phyloP scores from a whole-genome alignment of 208 protist genomes.

The Angomonas ambiguus region DNA sequence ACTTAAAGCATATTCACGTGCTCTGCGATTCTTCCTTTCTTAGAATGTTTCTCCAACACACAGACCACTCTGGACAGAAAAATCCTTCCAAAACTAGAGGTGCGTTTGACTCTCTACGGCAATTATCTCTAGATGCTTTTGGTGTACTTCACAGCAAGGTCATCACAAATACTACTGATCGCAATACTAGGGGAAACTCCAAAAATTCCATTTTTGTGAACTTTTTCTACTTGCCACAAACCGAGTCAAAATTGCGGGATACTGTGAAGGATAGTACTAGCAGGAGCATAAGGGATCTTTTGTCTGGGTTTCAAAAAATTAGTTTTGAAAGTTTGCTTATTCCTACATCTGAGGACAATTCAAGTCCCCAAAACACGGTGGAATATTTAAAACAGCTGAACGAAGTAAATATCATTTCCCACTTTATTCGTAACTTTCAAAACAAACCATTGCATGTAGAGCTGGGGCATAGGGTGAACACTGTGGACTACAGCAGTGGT shows the following conservation, averaged over 20 bases:
- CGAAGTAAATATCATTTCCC: background rate
- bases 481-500: background rate
- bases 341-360: background rate
- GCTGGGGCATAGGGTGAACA: background rate
- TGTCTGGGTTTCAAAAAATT: background rate
- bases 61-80: slow-evolving; percentile 11
- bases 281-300: background rate
- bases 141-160: background rate
- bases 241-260: background rate
- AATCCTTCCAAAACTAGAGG: background rate
- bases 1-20: slow-evolving; percentile 33
- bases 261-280: background rate
- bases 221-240: slow-evolving; percentile 1
- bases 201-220: slow-evolving; percentile 10
- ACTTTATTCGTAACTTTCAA: slow-evolving; percentile 2
- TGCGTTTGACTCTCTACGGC: background rate
- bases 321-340: background rate
- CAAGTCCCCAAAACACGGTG: background rate
- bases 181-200: slow-evolving; percentile 6
- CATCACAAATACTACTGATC: slow-evolving; percentile 16
- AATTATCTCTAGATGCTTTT: background rate
- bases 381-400: background rate
- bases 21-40: slow-evolving; percentile 80
- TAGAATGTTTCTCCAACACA: slow-evolving; percentile 37
- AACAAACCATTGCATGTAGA: background rate